phyloP scores from a whole-genome alignment of 1,139 yeast species.

The Pichia inconspicua region DNA sequence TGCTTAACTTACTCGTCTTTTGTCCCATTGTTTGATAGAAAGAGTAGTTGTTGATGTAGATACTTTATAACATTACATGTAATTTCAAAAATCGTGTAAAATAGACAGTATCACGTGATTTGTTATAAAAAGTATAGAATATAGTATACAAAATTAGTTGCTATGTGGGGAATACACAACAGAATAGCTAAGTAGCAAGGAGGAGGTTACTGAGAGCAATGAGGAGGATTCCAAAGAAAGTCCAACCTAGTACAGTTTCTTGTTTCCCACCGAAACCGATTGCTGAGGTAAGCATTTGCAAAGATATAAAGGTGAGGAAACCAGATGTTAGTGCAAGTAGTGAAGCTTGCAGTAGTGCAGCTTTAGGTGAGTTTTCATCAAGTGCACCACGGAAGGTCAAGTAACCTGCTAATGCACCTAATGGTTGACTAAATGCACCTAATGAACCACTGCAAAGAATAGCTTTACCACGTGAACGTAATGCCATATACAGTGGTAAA shows the following conservation, averaged over 20 bases:
- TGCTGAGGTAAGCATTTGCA: constrained; percentile 81
- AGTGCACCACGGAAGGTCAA: constrained; percentile 38
- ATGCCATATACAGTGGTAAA: constrained; percentile 73
- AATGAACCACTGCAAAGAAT: constrained; percentile 55
- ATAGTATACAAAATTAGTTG: too few species aligned
- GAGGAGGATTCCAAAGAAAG: constrained; percentile 22
- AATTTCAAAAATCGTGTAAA: too few species aligned
- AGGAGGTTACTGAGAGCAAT: constrained; percentile 23
- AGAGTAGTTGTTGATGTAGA: neutral
- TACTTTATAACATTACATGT: too few species aligned
- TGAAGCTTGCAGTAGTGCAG: constrained; percentile 45
- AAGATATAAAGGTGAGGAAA: constrained; percentile 67
- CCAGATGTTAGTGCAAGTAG: constrained; percentile 76
- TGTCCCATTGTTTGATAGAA: constrained; percentile 64
- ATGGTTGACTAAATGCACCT: constrained; percentile 82
- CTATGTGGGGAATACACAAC: too few species aligned
- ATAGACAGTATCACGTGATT: too few species aligned
- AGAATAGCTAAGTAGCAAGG: neutral
- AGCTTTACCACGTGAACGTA: constrained; percentile 57
- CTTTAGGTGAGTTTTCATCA: constrained; percentile 13
- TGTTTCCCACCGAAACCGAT: constrained; percentile 61
- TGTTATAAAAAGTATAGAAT: too few species aligned
- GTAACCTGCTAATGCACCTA: constrained; percentile 77
- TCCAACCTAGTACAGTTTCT: constrained; percentile 36
- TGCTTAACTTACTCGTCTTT: constrained; percentile 85